Conservation (phyloP, 2,329 filamentous ascomycete genomes). For the Fusarium succisae region DNA sequence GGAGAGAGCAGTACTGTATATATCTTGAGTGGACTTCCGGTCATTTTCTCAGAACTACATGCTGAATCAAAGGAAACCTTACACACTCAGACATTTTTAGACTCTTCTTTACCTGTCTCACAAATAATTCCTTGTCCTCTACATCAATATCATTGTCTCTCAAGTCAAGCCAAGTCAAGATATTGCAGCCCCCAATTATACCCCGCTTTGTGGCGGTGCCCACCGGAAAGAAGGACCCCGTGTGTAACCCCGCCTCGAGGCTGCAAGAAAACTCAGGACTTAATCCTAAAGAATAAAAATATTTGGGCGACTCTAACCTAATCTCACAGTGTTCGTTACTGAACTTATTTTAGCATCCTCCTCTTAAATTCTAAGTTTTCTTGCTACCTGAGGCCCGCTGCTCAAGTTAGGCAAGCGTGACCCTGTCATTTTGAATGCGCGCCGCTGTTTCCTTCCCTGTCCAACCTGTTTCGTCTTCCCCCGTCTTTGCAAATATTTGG, state of each 20-base stretch:
- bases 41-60: background rate
- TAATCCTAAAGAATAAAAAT: fast-evolving
- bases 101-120: background rate
- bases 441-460: conserved; percentile 22
- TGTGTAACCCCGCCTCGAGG: conserved; percentile 21
- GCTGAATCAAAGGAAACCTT: background rate
- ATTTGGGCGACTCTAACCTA: fast-evolving
- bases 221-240: conserved; percentile 16
- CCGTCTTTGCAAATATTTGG: conserved; percentile 32
- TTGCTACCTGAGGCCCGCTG: background rate
- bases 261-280: background rate
- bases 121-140: background rate
- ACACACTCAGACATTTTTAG: background rate
- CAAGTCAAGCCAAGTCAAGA: background rate
- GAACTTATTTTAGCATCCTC: fast-evolving
- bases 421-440: conserved; percentile 33
- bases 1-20: background rate
- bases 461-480: conserved; percentile 7
- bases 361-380: background rate
- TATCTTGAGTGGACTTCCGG: background rate
- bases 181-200: background rate
- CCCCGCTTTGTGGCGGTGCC: conserved; percentile 44
- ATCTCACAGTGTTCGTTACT: fast-evolving
- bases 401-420: conserved; percentile 34
- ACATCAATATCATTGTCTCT: background rate